These are phyloP conservation scores for Blastocystis hominis DNA, from an alignment of 352 stramenopile species.

Conservation along the genomic window DNA sequence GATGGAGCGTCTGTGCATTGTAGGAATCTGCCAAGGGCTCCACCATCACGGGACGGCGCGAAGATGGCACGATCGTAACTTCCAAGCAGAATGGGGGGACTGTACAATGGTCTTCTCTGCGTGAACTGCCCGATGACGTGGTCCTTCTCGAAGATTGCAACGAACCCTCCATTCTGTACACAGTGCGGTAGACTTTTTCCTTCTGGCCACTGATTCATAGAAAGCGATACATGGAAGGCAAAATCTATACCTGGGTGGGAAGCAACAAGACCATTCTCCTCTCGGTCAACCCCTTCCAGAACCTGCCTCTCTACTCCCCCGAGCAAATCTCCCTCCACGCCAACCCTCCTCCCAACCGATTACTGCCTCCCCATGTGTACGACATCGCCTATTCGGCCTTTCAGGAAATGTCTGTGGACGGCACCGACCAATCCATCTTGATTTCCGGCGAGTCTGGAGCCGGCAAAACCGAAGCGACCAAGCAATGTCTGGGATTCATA, in stretches of 20 bases:
- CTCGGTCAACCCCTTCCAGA: constrained; percentile 69
- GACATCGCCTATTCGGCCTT: constrained; percentile 79
- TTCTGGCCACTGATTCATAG: background rate
- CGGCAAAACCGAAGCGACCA: constrained; percentile 90
- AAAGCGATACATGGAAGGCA: constrained; percentile 76
- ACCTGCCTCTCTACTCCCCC: constrained; percentile 63
- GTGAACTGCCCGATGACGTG: constrained; percentile 63
- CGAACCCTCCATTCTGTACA: constrained; percentile 63
- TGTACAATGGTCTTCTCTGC: constrained; percentile 58
- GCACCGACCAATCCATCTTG: constrained; percentile 78
- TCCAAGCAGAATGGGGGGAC: constrained; percentile 47
- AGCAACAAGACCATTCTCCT: constrained; percentile 68
- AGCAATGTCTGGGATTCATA: constrained; percentile 87
- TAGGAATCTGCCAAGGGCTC: constrained; percentile 27
- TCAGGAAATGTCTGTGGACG: constrained; percentile 68
- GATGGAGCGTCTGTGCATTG: background rate
- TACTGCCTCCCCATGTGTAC: constrained; percentile 78
- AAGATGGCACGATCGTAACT: constrained; percentile 26
- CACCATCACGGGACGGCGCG: background rate
- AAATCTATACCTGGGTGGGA: constrained; percentile 80
- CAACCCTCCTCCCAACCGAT: constrained; percentile 59
- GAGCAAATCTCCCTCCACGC: constrained; percentile 63
- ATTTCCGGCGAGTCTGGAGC: constrained; percentile 81
- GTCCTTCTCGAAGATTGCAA: constrained; percentile 66
- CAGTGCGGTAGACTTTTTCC: background rate